Conservation (phyloP, 257 asterid species). For the Solanum neorickii region DNA sequence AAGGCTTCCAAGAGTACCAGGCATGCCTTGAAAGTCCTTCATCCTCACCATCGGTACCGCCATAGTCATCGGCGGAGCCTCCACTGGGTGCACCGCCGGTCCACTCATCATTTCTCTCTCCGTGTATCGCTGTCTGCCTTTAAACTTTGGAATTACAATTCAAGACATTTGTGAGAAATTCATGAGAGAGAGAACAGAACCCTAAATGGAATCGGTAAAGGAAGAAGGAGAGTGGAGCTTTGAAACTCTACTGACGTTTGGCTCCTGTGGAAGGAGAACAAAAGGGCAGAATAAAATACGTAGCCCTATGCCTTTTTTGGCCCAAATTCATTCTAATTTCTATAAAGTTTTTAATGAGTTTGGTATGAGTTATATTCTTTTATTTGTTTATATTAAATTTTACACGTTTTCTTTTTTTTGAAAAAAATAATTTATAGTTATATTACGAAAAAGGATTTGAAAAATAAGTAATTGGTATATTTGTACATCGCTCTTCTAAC, state of each 20-base stretch:
- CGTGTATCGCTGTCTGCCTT: not conserved
- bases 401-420: not conserved
- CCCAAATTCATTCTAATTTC: not conserved
- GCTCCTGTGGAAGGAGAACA: not conserved
- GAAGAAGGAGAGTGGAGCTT: not conserved
- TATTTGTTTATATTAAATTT: not conserved
- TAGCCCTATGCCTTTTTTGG: not conserved
- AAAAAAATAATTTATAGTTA: too few relatives aligned
- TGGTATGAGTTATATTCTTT: not conserved
- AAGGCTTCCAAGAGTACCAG: conserved; percentile 69
- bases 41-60: conserved; percentile 47
- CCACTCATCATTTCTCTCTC: conserved; percentile 40
- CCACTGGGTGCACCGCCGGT: conserved; percentile 85
- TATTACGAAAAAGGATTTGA: too few relatives aligned
- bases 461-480: too few relatives aligned
- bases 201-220: not conserved
- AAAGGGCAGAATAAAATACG: not conserved
- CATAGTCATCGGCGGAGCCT: conserved; percentile 23
- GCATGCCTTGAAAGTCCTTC: conserved; percentile 74
- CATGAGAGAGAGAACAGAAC: not conserved
- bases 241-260: not conserved
- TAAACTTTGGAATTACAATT: not conserved
- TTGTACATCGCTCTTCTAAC: not conserved
- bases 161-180: not conserved
- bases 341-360: not conserved